A percentile compares a stretch with the other conserved stretches of the same genome.
Evolutionary conservation across 2,329 filamentous ascomycete species (phyloP).

Genomic region (Pseudopyricularia cyperi): DNA sequence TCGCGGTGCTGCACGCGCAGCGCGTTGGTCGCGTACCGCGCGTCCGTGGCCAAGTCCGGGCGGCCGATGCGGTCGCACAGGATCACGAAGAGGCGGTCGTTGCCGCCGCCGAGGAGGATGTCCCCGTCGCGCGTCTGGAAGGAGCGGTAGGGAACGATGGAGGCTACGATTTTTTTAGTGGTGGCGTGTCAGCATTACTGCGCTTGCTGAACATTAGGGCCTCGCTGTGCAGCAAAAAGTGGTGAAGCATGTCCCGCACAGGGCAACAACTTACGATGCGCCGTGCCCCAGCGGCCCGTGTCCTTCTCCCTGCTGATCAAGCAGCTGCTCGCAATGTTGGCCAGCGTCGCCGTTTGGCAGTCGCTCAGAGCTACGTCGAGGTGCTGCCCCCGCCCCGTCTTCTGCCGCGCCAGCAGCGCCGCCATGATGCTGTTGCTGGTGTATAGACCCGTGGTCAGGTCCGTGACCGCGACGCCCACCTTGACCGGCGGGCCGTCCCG

Average conservation of each 20-base stretch:
- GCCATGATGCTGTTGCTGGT: slow-evolving; percentile 95
- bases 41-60: slow-evolving; percentile 46
- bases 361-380: slow-evolving; percentile 87
- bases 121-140: slow-evolving; percentile 64
- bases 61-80: slow-evolving; percentile 46
- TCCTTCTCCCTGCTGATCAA: slow-evolving; percentile 82
- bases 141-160: slow-evolving; percentile 88
- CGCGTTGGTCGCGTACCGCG: slow-evolving; percentile 47
- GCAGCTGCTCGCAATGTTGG: slow-evolving; percentile 90
- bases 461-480: slow-evolving; percentile 92
- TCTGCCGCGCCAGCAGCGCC: slow-evolving; percentile 63
- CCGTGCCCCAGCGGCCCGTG: slow-evolving; percentile 85
- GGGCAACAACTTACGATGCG: slow-evolving; percentile 54
- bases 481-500: slow-evolving; percentile 88
- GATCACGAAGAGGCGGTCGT: slow-evolving; percentile 54
- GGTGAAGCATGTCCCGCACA: too few species aligned
- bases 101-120: slow-evolving; percentile 59
- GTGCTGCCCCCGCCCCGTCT: slow-evolving; percentile 73
- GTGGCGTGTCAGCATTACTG: background rate
- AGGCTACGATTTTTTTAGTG: slow-evolving; percentile 44
- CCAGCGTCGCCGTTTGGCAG: slow-evolving; percentile 84
- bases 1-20: slow-evolving; percentile 57
- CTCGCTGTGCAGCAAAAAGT: too few species aligned
- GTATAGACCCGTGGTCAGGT: slow-evolving; percentile 89
- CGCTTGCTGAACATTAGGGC: too few species aligned